Conservation (phyloP, 2,329 filamentous ascomycete species). For the Aspergillus pseudoglaucus region DNA sequence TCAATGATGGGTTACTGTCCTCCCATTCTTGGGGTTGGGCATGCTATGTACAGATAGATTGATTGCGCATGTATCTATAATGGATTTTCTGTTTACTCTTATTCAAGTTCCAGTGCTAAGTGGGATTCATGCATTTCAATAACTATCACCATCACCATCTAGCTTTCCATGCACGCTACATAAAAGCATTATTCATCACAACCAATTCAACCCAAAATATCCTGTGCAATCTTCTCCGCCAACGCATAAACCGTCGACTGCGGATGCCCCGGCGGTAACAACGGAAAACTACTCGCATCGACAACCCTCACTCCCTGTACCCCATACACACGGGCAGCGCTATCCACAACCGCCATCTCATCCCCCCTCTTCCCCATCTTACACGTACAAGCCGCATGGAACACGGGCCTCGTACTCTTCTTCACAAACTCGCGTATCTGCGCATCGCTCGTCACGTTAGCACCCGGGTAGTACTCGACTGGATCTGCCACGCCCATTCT, state of each 20-base stretch:
- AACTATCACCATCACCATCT: not conserved
- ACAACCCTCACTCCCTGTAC: conserved; percentile 26
- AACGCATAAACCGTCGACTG: conserved; percentile 31
- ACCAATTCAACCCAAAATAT: conserved; percentile 3
- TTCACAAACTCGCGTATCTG: conserved; percentile 32
- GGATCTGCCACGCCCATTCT: conserved; percentile 15
- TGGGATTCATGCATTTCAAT: not conserved
- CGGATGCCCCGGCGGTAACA: conserved; percentile 33
- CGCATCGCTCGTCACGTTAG: conserved; percentile 32
- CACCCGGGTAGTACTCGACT: conserved; percentile 30
- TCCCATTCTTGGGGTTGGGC: conserved; percentile 8
- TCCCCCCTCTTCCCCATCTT: conserved; percentile 31
- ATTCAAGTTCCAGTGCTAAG: not conserved
- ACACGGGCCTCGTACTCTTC: conserved; percentile 21
- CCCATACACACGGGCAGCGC: conserved; percentile 24
- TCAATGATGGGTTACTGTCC: not conserved
- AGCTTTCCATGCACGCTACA: not conserved
- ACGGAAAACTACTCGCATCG: conserved; percentile 27
- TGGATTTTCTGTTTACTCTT: conserved; percentile 2
- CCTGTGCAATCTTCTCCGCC: conserved; percentile 34
- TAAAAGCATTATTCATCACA: not conserved
- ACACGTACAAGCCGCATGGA: conserved; percentile 31
- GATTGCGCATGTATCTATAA: conserved; percentile 28
- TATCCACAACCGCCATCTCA: conserved; percentile 29
- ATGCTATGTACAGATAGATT: conserved; percentile 30